phyloP scores from a whole-genome alignment of 306 rosid species.

The Psophocarpus tetragonolobus region DNA sequence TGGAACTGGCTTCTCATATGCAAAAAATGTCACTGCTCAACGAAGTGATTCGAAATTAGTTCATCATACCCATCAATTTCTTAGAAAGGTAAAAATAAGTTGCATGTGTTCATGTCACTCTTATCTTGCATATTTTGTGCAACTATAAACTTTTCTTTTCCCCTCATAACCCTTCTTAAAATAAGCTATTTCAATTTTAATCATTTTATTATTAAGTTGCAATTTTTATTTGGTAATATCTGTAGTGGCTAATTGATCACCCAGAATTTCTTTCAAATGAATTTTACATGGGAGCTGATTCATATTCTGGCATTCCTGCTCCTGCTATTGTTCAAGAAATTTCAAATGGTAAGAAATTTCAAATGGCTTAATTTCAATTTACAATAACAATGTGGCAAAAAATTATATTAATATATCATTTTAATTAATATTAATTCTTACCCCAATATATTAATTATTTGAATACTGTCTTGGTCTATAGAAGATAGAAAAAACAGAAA shows the following conservation, averaged over 20 bases:
- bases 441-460: background rate
- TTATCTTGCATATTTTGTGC: background rate
- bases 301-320: constrained; percentile 65
- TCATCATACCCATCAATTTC: constrained; percentile 50
- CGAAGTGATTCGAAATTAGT: constrained; percentile 44
- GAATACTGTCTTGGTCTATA: background rate
- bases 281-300: constrained; percentile 66
- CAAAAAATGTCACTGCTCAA: constrained; percentile 15
- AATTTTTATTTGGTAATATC: background rate
- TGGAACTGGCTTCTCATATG: constrained; percentile 75
- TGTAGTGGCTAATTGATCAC: constrained; percentile 74
- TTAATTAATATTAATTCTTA: background rate
- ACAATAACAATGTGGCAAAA: background rate
- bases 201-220: background rate
- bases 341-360: constrained; percentile 51
- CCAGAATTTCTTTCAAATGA: constrained; percentile 58
- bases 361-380: background rate
- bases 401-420: background rate
- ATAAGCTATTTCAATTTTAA: background rate
- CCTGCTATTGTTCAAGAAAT: constrained; percentile 57
- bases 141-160: background rate
- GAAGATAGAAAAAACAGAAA: background rate
- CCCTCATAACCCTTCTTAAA: background rate
- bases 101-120: background rate
- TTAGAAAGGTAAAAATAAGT: constrained; percentile 45